phyloP scores from a whole-genome alignment of 164 flowering plant species.

The Taxillus chinensis region DNA sequence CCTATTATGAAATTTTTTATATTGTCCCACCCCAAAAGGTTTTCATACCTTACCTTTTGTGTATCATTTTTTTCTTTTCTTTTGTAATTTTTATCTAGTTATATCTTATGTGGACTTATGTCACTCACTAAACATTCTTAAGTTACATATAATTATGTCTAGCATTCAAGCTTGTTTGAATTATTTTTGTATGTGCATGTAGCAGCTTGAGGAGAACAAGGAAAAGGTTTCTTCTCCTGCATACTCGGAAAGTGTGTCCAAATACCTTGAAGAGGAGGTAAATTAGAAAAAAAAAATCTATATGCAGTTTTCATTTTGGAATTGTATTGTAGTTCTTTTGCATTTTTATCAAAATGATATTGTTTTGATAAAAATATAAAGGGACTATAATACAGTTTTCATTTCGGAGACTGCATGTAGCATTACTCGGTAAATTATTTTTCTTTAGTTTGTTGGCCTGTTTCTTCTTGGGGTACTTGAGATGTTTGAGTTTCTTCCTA shows the following conservation, averaged over 20 bases:
- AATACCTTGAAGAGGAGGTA: slow-evolving; percentile 87
- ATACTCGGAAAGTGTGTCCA: slow-evolving; percentile 44
- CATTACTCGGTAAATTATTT: no score
- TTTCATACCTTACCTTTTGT: background rate
- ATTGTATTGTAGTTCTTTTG: no score
- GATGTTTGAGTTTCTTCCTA: no score
- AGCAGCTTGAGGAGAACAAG: slow-evolving; percentile 72
- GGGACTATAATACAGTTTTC: no score
- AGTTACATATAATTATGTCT: background rate
- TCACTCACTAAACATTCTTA: slow-evolving; percentile 1
- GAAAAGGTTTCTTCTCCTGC: slow-evolving; percentile 36
- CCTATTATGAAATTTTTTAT: slow-evolving; percentile 55
- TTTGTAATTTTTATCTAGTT: background rate
- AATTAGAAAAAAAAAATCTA: background rate
- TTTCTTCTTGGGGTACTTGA: no score
- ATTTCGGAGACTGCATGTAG: no score
- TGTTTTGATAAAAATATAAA: no score
- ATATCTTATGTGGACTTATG: background rate
- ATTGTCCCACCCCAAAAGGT: slow-evolving; percentile 86
- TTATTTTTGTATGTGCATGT: slow-evolving; percentile 1
- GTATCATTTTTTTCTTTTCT: background rate
- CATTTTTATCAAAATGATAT: no score
- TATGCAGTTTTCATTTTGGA: no score
- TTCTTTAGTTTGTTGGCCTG: no score
- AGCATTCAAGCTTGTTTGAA: background rate